phyloP scores from a whole-genome alignment of 2,329 filamentous ascomycete species.

The Pseudogymnoascus sp. region DNA sequence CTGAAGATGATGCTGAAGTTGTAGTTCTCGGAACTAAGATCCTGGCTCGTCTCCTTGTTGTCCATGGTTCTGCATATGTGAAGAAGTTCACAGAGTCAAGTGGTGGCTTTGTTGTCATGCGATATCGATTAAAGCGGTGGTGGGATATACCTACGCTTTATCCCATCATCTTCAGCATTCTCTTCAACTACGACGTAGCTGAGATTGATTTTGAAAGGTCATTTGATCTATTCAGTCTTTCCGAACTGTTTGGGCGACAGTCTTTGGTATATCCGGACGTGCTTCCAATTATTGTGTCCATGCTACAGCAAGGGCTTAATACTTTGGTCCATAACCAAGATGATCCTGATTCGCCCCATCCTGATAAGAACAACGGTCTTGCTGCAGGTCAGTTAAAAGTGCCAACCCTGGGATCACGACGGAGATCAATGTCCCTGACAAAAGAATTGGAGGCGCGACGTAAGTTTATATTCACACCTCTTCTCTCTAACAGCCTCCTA shows the following conservation, averaged over 20 bases:
- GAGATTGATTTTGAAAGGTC: slow-evolving; percentile 63
- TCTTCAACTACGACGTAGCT: slow-evolving; percentile 77
- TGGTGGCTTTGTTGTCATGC: slow-evolving; percentile 81
- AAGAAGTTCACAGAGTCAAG: slow-evolving; percentile 67
- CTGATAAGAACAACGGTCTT: slow-evolving; percentile 18
- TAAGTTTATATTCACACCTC: slow-evolving; percentile 28
- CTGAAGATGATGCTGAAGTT: slow-evolving; percentile 75
- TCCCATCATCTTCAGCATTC: slow-evolving; percentile 78
- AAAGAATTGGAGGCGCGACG: slow-evolving; percentile 48
- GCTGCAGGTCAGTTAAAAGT: slow-evolving; percentile 19
- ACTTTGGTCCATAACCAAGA: slow-evolving; percentile 55
- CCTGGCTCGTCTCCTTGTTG: slow-evolving; percentile 71
- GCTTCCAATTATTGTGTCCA: slow-evolving; percentile 68
- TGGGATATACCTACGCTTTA: slow-evolving; percentile 81
- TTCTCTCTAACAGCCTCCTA: neutral
- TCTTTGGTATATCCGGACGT: slow-evolving; percentile 69
- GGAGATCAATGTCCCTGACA: slow-evolving; percentile 57
- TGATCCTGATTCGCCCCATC: slow-evolving; percentile 46
- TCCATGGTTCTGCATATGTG: slow-evolving; percentile 72
- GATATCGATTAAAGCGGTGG: slow-evolving; percentile 71
- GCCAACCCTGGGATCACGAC: slow-evolving; percentile 18
- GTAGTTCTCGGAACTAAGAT: slow-evolving; percentile 76
- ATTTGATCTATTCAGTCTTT: slow-evolving; percentile 65
- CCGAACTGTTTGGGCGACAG: slow-evolving; percentile 62
- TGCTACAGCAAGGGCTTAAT: slow-evolving; percentile 80